Evolutionary conservation across 1,284 basidiomycete species (phyloP), one percentile per base, ranked within the genome.

Genomic region (Tilletiaria anomala): DNA sequence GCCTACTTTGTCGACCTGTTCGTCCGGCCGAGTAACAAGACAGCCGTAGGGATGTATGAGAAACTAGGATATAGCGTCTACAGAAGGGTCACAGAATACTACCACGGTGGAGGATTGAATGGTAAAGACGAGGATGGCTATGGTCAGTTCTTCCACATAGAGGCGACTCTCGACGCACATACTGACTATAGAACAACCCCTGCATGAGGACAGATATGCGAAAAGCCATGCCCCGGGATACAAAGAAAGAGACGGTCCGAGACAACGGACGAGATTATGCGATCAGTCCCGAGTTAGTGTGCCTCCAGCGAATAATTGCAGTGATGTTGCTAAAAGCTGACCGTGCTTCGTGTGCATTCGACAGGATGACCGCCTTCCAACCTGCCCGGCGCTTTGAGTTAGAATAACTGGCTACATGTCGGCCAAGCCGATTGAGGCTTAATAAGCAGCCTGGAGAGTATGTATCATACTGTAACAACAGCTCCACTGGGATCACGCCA

Each of bases 1-100:
- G 83, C 77, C 3, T 82, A 75, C 71, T 91, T 89, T 58, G 83
- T 91, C 36, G 86, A 91, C 68, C 75, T 91, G 15, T 91, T 85
- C 65, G 87, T 89, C 37, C 77, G 86, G 42, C 83, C 82, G 52
- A 78, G 78, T 50, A 64, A 63, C 36, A 39, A 35, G 2, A 53
- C 37, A 2, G 60, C 61, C 34, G 72, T 84, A 14, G 82, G 81
- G 12, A 82, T 91, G 80, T 91, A 91, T 65, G 82, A 91, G 58
- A 73, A 75, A 16, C 71, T 88, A 55, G 85, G 82, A 3, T 91
- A 91, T 56, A 82, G 79, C 53, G 83, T 89, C 11, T 91, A 82
- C 67, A 72, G 84, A 29, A 72, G 80, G 44, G 85, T 91, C 34
- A 73, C 75, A 47, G 82, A 83, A 56, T 91, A 91, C 68, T 91